phyloP scores from a whole-genome alignment of 2,329 filamentous ascomycete species.

The Lasiodiplodia theobromae region DNA sequence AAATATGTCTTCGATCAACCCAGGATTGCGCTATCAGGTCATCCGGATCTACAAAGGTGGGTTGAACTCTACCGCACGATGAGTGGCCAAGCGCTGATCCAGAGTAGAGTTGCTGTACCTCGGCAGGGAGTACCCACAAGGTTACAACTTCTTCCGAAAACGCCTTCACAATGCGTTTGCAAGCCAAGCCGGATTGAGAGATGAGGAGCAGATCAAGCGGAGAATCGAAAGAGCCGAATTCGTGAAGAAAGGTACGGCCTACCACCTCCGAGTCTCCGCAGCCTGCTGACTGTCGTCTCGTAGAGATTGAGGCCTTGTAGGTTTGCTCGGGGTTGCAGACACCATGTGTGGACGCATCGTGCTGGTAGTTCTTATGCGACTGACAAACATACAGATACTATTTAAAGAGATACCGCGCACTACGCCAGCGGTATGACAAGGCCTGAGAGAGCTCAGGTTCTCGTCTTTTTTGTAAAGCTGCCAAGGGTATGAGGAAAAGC shows the following conservation, averaged over 20 bases:
- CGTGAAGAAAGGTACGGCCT: slow-evolving; percentile 79
- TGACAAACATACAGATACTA: slow-evolving; percentile 71
- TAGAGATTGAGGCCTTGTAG: slow-evolving; percentile 81
- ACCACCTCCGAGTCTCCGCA: slow-evolving; percentile 9
- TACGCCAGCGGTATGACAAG: slow-evolving; percentile 79
- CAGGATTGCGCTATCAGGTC: slow-evolving; percentile 73
- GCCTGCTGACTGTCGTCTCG: background rate
- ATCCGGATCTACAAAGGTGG: slow-evolving; percentile 88
- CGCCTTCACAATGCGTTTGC: slow-evolving; percentile 87
- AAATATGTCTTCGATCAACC: slow-evolving; percentile 15
- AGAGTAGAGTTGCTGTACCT: slow-evolving; percentile 80
- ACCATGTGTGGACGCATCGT: slow-evolving; percentile 11
- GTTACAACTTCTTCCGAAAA: slow-evolving; percentile 81
- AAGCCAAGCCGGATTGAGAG: slow-evolving; percentile 71
- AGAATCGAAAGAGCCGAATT: slow-evolving; percentile 82
- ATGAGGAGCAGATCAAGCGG: slow-evolving; percentile 77
- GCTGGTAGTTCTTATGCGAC: slow-evolving; percentile 31
- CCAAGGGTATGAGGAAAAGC: slow-evolving; percentile 7
- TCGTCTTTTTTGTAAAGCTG: background rate
- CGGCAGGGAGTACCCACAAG: slow-evolving; percentile 85
- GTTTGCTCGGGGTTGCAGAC: slow-evolving; percentile 46
- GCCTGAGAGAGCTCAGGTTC: slow-evolving; percentile 31
- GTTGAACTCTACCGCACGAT: background rate
- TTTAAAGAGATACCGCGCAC: slow-evolving; percentile 85
- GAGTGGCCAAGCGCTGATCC: background rate